Evolutionary conservation across 2,329 filamentous ascomycete genomes (phyloP).

Genomic region (Verticillium isaacii): DNA sequence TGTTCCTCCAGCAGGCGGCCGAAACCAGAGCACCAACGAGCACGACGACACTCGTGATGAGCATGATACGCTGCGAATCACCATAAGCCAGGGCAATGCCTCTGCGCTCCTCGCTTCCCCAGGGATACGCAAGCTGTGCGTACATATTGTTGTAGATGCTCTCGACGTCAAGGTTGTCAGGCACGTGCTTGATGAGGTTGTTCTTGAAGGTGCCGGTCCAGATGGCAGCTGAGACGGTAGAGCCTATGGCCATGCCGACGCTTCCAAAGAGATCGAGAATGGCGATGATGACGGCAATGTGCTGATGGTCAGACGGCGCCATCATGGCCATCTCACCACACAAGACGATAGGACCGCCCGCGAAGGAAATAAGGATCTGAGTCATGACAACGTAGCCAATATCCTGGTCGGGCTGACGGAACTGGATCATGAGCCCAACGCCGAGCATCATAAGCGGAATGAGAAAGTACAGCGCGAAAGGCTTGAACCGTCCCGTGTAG

Average conservation of each 20-base stretch:
- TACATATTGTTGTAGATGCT: slow-evolving; percentile 43
- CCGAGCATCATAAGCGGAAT: slow-evolving; percentile 53
- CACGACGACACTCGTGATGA: slow-evolving; percentile 41
- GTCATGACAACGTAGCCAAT: slow-evolving; percentile 54
- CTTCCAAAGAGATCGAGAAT: slow-evolving; percentile 56
- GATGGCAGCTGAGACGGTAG: slow-evolving; percentile 57
- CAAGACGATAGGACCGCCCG: slow-evolving; percentile 55
- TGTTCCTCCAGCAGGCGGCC: slow-evolving; percentile 44
- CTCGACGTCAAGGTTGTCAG: slow-evolving; percentile 25
- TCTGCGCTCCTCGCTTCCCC: slow-evolving; percentile 42
- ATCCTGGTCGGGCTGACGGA: slow-evolving; percentile 45
- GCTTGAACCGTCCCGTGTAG: slow-evolving; percentile 25
- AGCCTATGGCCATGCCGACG: slow-evolving; percentile 56
- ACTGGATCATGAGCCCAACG: slow-evolving; percentile 55
- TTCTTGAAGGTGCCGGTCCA: slow-evolving; percentile 56
- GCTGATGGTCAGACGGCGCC: slow-evolving; percentile 54
- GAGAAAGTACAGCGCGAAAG: slow-evolving; percentile 37
- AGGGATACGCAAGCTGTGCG: slow-evolving; percentile 47
- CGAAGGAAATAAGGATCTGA: slow-evolving; percentile 58
- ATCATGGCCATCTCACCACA: slow-evolving; percentile 57
- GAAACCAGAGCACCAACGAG: slow-evolving; percentile 33
- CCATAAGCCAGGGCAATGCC: slow-evolving; percentile 59
- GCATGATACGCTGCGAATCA: slow-evolving; percentile 46
- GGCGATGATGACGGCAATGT: slow-evolving; percentile 57
- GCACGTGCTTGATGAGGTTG: slow-evolving; percentile 2